Percentiles rank a stretch among this genome's conserved stretches.
Evolutionary conservation across 2,329 filamentous ascomycete species (phyloP).

Genomic region (Microsporum audouinii): DNA sequence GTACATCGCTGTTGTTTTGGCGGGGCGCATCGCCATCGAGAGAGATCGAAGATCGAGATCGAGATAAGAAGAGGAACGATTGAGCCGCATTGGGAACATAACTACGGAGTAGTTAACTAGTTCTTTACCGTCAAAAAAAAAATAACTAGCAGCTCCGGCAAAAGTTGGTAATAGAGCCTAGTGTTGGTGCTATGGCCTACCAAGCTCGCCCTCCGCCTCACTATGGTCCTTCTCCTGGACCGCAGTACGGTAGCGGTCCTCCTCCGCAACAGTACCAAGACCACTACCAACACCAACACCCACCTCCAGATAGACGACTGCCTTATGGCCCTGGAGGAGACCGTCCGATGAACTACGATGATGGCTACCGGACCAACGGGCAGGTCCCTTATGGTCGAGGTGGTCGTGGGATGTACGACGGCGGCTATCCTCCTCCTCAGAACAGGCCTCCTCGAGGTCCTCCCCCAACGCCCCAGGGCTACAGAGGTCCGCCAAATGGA

Average conservation of each 20-base stretch:
- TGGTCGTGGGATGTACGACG: neutral
- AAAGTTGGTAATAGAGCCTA: neutral
- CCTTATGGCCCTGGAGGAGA: neutral
- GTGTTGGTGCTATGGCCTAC: neutral
- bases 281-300: neutral
- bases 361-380: neutral
- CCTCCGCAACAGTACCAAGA: neutral
- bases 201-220: constrained; percentile 1
- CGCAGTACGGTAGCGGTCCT: neutral
- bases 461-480: constrained; percentile 15
- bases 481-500: constrained; percentile 22
- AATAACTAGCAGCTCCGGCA: no score
- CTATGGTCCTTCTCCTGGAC: neutral
- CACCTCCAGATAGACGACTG: neutral
- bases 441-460: constrained; percentile 26
- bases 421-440: constrained; percentile 17
- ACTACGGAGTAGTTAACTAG: neutral
- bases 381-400: neutral
- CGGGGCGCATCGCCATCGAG: neutral
- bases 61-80: neutral
- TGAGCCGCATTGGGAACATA: neutral
- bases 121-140: neutral
- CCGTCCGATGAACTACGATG: neutral
- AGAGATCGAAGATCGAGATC: neutral
- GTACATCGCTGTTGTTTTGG: neutral